Percentiles rank a stretch among this genome's conserved stretches.
Evolutionary conservation across 106 monocot species (phyloP).

Genomic region (Acanthochlamys bracteata): DNA sequence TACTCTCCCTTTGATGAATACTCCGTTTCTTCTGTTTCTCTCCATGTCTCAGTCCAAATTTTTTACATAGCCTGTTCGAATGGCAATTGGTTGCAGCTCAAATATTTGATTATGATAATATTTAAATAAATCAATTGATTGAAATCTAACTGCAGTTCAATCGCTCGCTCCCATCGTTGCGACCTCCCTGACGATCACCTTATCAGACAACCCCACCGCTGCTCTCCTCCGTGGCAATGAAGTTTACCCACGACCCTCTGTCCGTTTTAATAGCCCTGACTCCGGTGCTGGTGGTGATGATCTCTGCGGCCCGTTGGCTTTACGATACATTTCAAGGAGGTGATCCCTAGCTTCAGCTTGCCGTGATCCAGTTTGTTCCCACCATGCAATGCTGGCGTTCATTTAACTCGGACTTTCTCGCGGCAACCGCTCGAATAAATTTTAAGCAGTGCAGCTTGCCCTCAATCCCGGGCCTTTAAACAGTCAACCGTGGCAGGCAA

Average conservation of each 20-base stretch:
- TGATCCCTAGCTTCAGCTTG: constrained; percentile 49
- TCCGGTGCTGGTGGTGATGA: constrained; percentile 57
- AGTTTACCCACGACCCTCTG: constrained; percentile 16
- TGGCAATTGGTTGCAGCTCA: too few relatives aligned
- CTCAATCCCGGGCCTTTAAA: constrained; percentile 66
- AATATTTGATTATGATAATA: too few relatives aligned
- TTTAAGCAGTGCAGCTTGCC: constrained; percentile 69
- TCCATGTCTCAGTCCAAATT: too few relatives aligned
- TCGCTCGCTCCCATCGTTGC: constrained; percentile 33
- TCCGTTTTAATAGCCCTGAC: constrained; percentile 28
- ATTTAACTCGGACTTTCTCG: constrained; percentile 38
- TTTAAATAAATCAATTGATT: too few relatives aligned
- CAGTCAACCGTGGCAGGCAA: constrained; percentile 28
- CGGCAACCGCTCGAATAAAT: constrained; percentile 47
- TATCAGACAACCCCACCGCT: constrained; percentile 27
- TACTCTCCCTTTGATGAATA: too few relatives aligned
- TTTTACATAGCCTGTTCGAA: too few relatives aligned
- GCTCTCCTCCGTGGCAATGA: constrained; percentile 42
- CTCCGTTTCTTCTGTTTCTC: too few relatives aligned
- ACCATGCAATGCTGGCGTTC: constrained; percentile 43
- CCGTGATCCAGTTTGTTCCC: constrained; percentile 53
- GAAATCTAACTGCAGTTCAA: constrained; percentile 11
- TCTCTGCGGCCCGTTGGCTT: constrained; percentile 70
- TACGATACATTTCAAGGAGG: constrained; percentile 64
- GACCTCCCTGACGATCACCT: constrained; percentile 19